These are phyloP conservation scores for Apiotrichum siamense DNA, from an alignment of 1,284 basidiomycete genomes.

Conservation along the genomic window DNA sequence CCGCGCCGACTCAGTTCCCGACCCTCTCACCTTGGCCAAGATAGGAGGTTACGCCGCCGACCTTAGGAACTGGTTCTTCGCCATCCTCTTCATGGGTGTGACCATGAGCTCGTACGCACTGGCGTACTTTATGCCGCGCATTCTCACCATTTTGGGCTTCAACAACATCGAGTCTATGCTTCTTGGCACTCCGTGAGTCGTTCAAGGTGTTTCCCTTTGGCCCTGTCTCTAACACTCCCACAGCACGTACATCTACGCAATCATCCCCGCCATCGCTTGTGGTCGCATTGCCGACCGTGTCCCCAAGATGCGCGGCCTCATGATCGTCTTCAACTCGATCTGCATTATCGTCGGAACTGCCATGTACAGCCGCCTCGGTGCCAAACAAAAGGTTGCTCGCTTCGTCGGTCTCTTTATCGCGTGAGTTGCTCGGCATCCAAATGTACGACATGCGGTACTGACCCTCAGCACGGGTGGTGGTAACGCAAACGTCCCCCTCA, in stretches of 20 bases:
- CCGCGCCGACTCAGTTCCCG: constrained; percentile 43
- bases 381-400: too few species aligned
- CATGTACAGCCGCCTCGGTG: too few species aligned
- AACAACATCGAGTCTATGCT: too few species aligned
- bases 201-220: constrained; percentile 41
- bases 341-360: constrained; percentile 7
- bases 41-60: constrained; percentile 24
- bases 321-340: constrained; percentile 10
- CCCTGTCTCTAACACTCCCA: too few species aligned
- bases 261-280: constrained; percentile 37
- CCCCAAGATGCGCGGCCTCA: constrained; percentile 2
- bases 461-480: too few species aligned
- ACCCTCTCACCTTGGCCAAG: constrained; percentile 41
- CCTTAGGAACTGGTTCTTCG: constrained; percentile 47
- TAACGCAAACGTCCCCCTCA: too few species aligned
- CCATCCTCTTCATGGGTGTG: constrained; percentile 37
- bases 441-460: too few species aligned
- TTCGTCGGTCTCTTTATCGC: too few species aligned
- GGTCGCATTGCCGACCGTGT: constrained; percentile 34
- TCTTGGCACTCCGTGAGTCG: constrained; percentile 41
- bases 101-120: neutral
- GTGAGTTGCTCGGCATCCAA: too few species aligned
- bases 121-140: constrained; percentile 48
- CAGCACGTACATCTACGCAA: constrained; percentile 46
- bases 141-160: constrained; percentile 43